phyloP scores from a whole-genome alignment of 1,284 basidiomycete species.

The Heterobasidion irregulare region DNA sequence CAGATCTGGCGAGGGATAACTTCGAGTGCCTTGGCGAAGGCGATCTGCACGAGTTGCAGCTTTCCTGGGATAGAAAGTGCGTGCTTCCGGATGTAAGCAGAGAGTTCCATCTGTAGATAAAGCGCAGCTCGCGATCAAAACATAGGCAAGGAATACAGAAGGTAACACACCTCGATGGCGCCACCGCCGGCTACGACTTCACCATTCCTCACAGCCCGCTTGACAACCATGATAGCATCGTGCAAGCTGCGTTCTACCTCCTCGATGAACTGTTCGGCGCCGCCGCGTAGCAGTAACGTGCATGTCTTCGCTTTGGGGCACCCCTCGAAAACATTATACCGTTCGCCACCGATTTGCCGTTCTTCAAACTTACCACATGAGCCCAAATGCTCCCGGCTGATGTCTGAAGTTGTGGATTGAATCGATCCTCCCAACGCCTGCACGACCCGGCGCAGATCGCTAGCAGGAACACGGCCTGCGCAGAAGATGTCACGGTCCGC shows the following conservation, averaged over 20 bases:
- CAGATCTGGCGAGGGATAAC: slow-evolving; percentile 98
- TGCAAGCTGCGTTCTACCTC: slow-evolving; percentile 97
- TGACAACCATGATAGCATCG: slow-evolving; percentile 99
- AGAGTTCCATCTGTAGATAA: slow-evolving; percentile 83
- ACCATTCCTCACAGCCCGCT: slow-evolving; percentile 92
- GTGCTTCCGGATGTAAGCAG: slow-evolving; percentile 85
- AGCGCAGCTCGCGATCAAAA: slow-evolving; percentile 1
- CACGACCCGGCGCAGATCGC: slow-evolving; percentile 89
- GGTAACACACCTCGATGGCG: slow-evolving; percentile 76
- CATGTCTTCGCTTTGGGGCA: slow-evolving; percentile 97
- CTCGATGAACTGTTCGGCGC: slow-evolving; percentile 98
- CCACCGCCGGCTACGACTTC: slow-evolving; percentile 97
- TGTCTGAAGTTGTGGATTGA: slow-evolving; percentile 95
- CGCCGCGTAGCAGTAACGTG: slow-evolving; percentile 92
- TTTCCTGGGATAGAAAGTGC: slow-evolving; percentile 94
- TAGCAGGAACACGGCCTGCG: slow-evolving; percentile 89
- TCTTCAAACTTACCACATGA: slow-evolving; percentile 92
- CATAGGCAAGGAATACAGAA: background rate
- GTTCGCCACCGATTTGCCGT: slow-evolving; percentile 92
- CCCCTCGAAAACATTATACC: slow-evolving; percentile 94
- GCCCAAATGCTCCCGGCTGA: slow-evolving; percentile 85
- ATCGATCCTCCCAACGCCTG: slow-evolving; percentile 94
- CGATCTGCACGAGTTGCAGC: slow-evolving; percentile 90
- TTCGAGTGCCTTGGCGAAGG: slow-evolving; percentile 96
- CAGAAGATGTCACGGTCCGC: slow-evolving; percentile 99